Evolutionary conservation across 2,329 filamentous ascomycete species (phyloP), one percentile per base, ranked within the genome.

Genomic region (Arthrobotrys sphaeroides): DNA sequence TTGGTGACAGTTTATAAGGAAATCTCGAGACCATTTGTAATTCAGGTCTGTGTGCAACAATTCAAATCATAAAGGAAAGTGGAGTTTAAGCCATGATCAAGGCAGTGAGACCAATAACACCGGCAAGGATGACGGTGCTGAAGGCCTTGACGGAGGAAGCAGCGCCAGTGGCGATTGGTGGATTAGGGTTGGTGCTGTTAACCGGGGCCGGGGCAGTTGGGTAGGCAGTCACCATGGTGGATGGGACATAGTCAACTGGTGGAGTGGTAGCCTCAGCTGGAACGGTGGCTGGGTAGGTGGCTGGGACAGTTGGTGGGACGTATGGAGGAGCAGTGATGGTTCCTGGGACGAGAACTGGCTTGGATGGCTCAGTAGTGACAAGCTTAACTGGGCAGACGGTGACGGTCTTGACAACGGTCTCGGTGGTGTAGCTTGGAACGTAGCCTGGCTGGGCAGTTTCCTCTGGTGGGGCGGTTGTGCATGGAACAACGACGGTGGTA

Each of bases 321-420:
- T 75, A 75, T 31, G 72, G 45, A 47, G 72, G 72, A 59, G 64
- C 72, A 45, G 64, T 75, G 49, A 75, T 47, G 33, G 64, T 65
- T 51, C 45, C 72, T 40, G 72, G 72, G 16, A 75, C 72, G 38
- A 75, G 49, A 24, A 75, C 72, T 64, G 72, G 72, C 72, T 75
- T 75, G 64, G 47, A 24, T 64, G 72, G 64, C 47, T 69, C 72
- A 22, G 72, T 75, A 24, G 72, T 65, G 33, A 75, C 57, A 22
- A 75, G 45, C 72, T 75, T 75, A 24, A 75, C 72, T 51, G 72
- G 72, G 72, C 72, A 75, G 72, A 75, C 72, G 28, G 72, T 75
- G 49, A 75, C 64, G 31, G 72, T 75, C 55, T 60, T 75, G 26
- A 66, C 64, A 42, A 75, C 40, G 36, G 68, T 53, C 64, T 75